Conservation (phyloP, 1,284 basidiomycete genomes). For the Microbotryum lychnidis-dioicae region DNA sequence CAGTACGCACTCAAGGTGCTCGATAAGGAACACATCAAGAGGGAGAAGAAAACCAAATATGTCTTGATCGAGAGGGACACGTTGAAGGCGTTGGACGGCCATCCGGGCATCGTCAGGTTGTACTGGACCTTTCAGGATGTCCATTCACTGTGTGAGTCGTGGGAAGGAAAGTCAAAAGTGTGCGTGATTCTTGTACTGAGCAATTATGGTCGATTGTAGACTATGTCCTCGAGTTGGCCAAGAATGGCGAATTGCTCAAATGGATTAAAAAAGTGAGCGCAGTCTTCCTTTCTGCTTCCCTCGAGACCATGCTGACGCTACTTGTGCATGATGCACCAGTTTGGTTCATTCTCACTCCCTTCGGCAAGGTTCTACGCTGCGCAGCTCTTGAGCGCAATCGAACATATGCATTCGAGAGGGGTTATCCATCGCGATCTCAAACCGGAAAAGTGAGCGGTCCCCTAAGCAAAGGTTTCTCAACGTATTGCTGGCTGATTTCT, state of each 20-base stretch:
- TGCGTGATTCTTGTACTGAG: neutral
- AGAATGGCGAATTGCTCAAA: constrained; percentile 81
- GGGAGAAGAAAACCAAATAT: constrained; percentile 57
- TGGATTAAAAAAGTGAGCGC: constrained; percentile 52
- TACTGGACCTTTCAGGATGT: constrained; percentile 36
- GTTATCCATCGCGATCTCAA: constrained; percentile 68
- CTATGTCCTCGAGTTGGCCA: constrained; percentile 80
- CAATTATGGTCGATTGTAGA: constrained; percentile 47
- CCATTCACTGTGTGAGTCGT: constrained; percentile 25
- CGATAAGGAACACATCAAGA: constrained; percentile 61
- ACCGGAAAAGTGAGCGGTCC: constrained; percentile 26
- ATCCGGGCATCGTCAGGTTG: constrained; percentile 36
- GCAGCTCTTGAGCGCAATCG: constrained; percentile 76
- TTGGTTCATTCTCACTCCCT: constrained; percentile 65
- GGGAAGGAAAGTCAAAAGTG: neutral
- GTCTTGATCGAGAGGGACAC: constrained; percentile 60
- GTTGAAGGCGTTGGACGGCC: constrained; percentile 44
- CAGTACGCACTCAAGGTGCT: constrained; percentile 68
- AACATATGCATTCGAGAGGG: constrained; percentile 78
- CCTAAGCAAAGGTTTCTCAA: neutral
- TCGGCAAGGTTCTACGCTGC: constrained; percentile 77
- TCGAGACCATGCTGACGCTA: neutral
- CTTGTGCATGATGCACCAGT: constrained; percentile 7
- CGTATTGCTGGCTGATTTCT: constrained; percentile 8
- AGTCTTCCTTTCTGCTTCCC: neutral